Evolutionary conservation across 2,329 filamentous ascomycete species (phyloP).

Genomic region (Arthrobotrys megalospora): DNA sequence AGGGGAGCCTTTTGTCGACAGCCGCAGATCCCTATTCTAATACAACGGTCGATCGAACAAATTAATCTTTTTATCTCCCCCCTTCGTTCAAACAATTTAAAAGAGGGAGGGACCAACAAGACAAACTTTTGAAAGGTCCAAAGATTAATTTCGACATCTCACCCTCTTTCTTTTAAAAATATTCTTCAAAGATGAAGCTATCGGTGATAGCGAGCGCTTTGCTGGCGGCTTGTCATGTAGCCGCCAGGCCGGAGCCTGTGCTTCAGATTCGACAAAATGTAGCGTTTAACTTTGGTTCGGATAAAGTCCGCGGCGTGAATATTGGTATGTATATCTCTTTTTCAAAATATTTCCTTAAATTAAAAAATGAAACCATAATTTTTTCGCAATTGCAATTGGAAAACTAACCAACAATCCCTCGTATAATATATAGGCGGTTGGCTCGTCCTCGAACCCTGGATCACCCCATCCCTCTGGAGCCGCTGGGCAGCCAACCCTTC

Average conservation of each 20-base stretch:
- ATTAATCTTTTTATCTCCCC: neutral
- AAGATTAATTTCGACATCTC: conserved; percentile 6
- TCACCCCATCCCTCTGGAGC: conserved; percentile 74
- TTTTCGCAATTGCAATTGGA: no score
- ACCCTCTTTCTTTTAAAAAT: conserved; percentile 1
- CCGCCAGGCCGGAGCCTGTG: conserved; percentile 28
- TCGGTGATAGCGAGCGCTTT: conserved; percentile 38
- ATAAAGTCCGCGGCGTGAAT: conserved; percentile 69
- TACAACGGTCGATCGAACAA: conserved; percentile 10
- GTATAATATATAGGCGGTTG: conserved; percentile 65
- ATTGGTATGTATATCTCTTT: conserved; percentile 26
- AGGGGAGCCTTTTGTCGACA: neutral
- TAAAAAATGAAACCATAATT: neutral
- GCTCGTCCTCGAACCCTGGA: conserved; percentile 69
- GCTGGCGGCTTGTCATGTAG: conserved; percentile 42
- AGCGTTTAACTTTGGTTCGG: conserved; percentile 70
- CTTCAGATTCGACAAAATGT: conserved; percentile 62
- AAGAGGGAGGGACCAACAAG: neutral
- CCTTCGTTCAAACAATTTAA: no score
- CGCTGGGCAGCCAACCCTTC: conserved; percentile 66
- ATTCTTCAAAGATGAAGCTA: conserved; percentile 17
- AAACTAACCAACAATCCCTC: conserved; percentile 20
- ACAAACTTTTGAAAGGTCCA: neutral
- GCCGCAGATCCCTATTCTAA: conserved; percentile 8
- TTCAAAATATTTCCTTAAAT: neutral